Conservation (phyloP, 495 filamentous ascomycete species). For the Xylaria longipes region DNA sequence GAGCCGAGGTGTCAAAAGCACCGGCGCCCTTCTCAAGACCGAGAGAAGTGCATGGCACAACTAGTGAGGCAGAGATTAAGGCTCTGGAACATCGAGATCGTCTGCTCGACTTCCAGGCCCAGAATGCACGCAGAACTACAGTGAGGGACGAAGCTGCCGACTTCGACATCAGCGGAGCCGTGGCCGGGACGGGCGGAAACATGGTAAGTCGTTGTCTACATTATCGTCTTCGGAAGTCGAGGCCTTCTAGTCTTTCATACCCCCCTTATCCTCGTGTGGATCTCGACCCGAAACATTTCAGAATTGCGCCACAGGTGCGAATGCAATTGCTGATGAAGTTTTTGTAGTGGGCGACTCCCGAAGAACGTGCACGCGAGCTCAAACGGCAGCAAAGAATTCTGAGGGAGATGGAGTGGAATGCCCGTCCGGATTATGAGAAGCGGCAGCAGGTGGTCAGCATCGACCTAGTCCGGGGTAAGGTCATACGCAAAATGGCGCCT, state of each 20-base stretch:
- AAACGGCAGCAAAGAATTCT: constrained; percentile 90
- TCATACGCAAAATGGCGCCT: constrained; percentile 74
- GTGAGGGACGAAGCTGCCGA: constrained; percentile 94
- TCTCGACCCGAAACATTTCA: neutral
- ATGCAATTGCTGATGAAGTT: neutral
- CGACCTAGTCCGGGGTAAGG: constrained; percentile 78
- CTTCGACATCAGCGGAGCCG: constrained; percentile 74
- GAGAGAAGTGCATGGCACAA: constrained; percentile 44
- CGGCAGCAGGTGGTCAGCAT: constrained; percentile 84
- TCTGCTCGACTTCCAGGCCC: constrained; percentile 81
- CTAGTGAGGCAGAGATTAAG: constrained; percentile 54
- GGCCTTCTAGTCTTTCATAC: neutral
- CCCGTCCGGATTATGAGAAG: constrained; percentile 92
- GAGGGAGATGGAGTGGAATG: constrained; percentile 88
- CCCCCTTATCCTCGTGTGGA: neutral
- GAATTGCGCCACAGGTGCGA: neutral
- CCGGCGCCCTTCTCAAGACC: constrained; percentile 58
- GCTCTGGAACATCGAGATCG: constrained; percentile 83
- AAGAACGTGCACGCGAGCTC: constrained; percentile 83
- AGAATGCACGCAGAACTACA: constrained; percentile 86
- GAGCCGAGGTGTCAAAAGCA: constrained; percentile 65
- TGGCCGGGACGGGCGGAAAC: constrained; percentile 56
- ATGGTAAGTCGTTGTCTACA: constrained; percentile 44
- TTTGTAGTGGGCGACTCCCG: constrained; percentile 76
- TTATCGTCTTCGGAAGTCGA: neutral